These are phyloP conservation scores for Cyberlindnera maritima DNA, from an alignment of 805 yeast species.

Conservation along the genomic window DNA sequence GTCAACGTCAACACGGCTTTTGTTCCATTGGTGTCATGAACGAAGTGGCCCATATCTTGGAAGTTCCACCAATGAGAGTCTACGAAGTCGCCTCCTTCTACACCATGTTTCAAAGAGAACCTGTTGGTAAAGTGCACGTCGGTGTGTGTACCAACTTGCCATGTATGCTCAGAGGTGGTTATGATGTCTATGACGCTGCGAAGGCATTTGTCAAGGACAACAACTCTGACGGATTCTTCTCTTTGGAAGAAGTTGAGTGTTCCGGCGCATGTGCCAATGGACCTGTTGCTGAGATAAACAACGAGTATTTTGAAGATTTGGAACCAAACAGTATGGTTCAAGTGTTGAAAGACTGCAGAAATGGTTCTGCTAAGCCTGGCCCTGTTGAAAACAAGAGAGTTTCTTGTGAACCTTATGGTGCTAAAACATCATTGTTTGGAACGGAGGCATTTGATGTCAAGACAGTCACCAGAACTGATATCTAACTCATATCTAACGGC, in stretches of 20 bases:
- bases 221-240: slow-evolving; percentile 69
- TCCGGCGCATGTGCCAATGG: slow-evolving; percentile 91
- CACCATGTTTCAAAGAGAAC: slow-evolving; percentile 85
- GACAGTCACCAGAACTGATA: slow-evolving; percentile 68
- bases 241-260: slow-evolving; percentile 86
- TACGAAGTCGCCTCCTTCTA: slow-evolving; percentile 91
- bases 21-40: slow-evolving; percentile 87
- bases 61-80: slow-evolving; percentile 93
- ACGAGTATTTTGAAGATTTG: slow-evolving; percentile 80
- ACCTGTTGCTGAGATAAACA: slow-evolving; percentile 84
- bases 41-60: slow-evolving; percentile 79
- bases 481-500: slow-evolving; percentile 32
- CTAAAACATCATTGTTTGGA: slow-evolving; percentile 57
- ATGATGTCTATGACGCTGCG: slow-evolving; percentile 71
- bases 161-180: slow-evolving; percentile 81
- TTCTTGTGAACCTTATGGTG: slow-evolving; percentile 75
- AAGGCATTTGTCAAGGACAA: slow-evolving; percentile 62
- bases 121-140: slow-evolving; percentile 80
- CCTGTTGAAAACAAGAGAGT: slow-evolving; percentile 62
- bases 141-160: slow-evolving; percentile 91
- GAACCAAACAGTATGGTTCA: slow-evolving; percentile 62
- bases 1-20: slow-evolving; percentile 85
- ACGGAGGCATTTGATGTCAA: slow-evolving; percentile 68
- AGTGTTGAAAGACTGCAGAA: slow-evolving; percentile 59
- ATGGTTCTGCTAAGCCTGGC: slow-evolving; percentile 64